These are phyloP conservation scores for Fusarium sublunatum DNA, from an alignment of 2,329 filamentous ascomycete species.

Conservation along the genomic window DNA sequence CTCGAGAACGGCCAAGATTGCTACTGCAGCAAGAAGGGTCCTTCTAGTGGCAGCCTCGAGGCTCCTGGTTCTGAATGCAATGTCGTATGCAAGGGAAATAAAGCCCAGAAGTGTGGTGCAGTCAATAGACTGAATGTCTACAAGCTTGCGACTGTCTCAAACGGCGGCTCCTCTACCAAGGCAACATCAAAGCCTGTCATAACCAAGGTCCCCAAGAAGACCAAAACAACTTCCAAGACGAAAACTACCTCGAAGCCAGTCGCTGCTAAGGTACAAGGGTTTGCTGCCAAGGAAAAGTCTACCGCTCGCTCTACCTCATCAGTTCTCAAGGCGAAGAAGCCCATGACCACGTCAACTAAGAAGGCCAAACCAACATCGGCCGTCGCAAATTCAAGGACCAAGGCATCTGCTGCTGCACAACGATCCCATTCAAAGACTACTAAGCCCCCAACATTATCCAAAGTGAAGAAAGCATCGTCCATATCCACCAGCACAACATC, in stretches of 20 bases:
- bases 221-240: too few species aligned
- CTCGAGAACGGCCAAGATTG: slow-evolving; percentile 34
- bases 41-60: slow-evolving; percentile 30
- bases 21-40: slow-evolving; percentile 33
- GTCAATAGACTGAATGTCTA: slow-evolving; percentile 32
- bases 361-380: not conserved
- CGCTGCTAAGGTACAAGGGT: not conserved
- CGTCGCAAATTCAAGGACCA: not conserved
- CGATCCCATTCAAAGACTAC: not conserved
- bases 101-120: slow-evolving; percentile 29
- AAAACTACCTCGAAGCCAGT: not conserved
- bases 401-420: not conserved
- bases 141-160: slow-evolving; percentile 11
- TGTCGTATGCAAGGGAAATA: slow-evolving; percentile 31
- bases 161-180: slow-evolving; percentile 11
- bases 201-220: not conserved
- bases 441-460: not conserved
- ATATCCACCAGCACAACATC: not conserved
- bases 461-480: not conserved
- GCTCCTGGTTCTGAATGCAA: slow-evolving; percentile 21
- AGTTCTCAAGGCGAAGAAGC: not conserved
- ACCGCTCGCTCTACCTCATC: not conserved
- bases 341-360: not conserved
- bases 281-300: not conserved
- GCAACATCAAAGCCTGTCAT: not conserved